These are phyloP conservation scores for Pseudocercospora fuligena DNA, from an alignment of 2,329 filamentous ascomycete genomes.

Conservation along the genomic window DNA sequence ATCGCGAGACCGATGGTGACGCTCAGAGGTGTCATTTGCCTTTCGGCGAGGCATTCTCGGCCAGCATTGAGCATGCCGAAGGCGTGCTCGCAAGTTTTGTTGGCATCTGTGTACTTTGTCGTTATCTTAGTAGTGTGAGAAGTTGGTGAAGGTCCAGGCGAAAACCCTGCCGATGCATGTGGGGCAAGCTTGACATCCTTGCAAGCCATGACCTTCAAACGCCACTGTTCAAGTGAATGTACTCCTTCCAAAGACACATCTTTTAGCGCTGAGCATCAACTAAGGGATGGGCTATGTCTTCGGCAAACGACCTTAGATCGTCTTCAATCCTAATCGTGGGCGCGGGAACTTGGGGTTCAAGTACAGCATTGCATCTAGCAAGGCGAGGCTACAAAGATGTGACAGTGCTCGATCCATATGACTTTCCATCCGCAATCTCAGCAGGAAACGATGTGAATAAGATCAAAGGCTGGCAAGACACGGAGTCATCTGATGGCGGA, in stretches of 20 bases:
- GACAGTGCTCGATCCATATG: constrained; percentile 54
- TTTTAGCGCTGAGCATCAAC: background rate
- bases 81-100: background rate
- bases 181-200: background rate
- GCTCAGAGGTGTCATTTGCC: background rate
- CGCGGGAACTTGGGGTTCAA: constrained; percentile 58
- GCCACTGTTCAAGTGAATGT: background rate
- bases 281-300: background rate
- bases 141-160: constrained; percentile 12
- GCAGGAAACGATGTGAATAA: constrained; percentile 60
- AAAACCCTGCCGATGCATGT: background rate
- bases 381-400: constrained; percentile 56
- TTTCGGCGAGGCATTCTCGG: constrained; percentile 11
- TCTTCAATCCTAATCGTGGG: constrained; percentile 50
- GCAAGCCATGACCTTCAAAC: background rate
- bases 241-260: background rate
- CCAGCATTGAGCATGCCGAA: background rate
- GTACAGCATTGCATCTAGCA: constrained; percentile 58
- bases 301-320: constrained; percentile 4
- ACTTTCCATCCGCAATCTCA: constrained; percentile 53
- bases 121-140: background rate
- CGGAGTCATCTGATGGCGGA: constrained; percentile 34
- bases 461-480: constrained; percentile 39
- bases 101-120: background rate
- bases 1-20: constrained; percentile 2